Conservation (phyloP, 208 protist genomes). For the Balamuthia mandrillaris region DNA sequence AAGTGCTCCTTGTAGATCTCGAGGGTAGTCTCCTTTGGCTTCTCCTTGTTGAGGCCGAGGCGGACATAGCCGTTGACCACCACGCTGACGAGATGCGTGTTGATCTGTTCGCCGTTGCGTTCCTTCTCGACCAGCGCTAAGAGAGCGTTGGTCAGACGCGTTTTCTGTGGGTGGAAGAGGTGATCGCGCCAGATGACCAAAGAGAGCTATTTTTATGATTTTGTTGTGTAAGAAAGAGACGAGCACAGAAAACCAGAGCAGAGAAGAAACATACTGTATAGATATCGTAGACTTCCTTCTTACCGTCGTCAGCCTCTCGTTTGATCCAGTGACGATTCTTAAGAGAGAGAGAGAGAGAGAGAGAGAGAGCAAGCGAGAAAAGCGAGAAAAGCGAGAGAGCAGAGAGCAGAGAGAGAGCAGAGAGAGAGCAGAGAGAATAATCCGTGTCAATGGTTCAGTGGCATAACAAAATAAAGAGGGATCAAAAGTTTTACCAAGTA, state of each 20-base stretch:
- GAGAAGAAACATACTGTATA: conserved; percentile 39
- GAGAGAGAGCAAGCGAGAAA: background rate
- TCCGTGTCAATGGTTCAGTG: no score
- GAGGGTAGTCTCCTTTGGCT: conserved; percentile 55
- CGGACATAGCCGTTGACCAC: conserved; percentile 60
- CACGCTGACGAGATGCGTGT: conserved; percentile 47
- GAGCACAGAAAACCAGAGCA: background rate
- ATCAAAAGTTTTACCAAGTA: conserved; percentile 33
- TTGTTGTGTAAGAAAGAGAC: background rate
- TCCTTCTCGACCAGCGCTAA: conserved; percentile 57
- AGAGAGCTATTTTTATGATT: no score
- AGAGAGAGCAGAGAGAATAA: background rate
- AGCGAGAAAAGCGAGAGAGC: background rate
- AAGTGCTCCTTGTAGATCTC: conserved; percentile 63
- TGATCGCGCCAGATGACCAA: conserved; percentile 63
- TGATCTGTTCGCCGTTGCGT: conserved; percentile 63
- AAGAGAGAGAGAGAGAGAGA: no score
- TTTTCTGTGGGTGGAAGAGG: conserved; percentile 58
- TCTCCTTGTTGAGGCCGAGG: conserved; percentile 61
- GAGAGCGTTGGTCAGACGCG: conserved; percentile 52
- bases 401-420: background rate
- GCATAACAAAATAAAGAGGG: background rate
- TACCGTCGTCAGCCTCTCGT: conserved; percentile 60
- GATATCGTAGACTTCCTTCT: conserved; percentile 60
- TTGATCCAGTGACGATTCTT: conserved; percentile 68